Conservation (phyloP, 1,139 yeast genomes). For the Saccharomyces hybrid region DNA sequence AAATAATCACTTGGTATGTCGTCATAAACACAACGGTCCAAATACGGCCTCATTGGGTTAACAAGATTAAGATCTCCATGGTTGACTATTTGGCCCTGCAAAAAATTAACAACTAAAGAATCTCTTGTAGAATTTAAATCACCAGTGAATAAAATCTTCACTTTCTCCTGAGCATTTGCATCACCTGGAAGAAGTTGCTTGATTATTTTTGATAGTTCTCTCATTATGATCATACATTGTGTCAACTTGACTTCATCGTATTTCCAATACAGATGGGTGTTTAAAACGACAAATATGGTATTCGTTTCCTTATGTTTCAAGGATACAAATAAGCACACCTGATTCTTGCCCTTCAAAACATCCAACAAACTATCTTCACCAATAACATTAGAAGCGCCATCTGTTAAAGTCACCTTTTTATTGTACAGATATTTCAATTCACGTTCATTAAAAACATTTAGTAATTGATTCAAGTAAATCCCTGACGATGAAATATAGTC, state of each 20-base stretch:
- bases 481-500: slow-evolving; percentile 38
- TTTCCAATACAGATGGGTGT: slow-evolving; percentile 58
- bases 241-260: slow-evolving; percentile 47
- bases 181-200: slow-evolving; percentile 26
- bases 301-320: slow-evolving; percentile 38
- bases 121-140: slow-evolving; percentile 47
- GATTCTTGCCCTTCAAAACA: slow-evolving; percentile 42
- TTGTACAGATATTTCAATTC: slow-evolving; percentile 34
- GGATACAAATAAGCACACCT: slow-evolving; percentile 45
- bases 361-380: slow-evolving; percentile 21
- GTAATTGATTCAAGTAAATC: slow-evolving; percentile 38
- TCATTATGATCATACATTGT: slow-evolving; percentile 43
- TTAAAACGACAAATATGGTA: slow-evolving; percentile 39
- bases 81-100: slow-evolving; percentile 34
- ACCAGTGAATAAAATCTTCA: slow-evolving; percentile 37
- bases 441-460: slow-evolving; percentile 33
- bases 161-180: slow-evolving; percentile 23
- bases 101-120: slow-evolving; percentile 42
- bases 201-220: slow-evolving; percentile 24
- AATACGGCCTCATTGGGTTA: slow-evolving; percentile 30
- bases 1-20: slow-evolving; percentile 33
- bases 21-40: slow-evolving; percentile 34
- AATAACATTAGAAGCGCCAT: slow-evolving; percentile 25
- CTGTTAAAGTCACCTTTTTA: slow-evolving; percentile 28
- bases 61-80: slow-evolving; percentile 30